Evolutionary conservation across 306 rosid species (phyloP).

Genomic region (Leucaena leucocephala): DNA sequence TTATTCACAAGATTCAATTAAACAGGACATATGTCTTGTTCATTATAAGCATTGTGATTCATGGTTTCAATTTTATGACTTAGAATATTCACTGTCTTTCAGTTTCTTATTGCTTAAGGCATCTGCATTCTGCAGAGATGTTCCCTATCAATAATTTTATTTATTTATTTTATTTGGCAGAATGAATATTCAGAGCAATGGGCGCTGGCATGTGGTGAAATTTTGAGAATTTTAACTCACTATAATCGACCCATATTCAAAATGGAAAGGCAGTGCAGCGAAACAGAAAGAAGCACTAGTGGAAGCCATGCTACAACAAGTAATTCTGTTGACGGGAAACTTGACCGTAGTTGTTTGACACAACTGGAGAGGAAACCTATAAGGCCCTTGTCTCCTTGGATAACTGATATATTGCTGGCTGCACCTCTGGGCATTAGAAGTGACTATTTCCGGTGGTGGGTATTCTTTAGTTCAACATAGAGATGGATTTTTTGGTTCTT

Average conservation of each 20-base stretch:
- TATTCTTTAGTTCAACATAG: constrained; percentile 12
- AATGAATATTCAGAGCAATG: constrained; percentile 95
- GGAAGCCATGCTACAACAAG: constrained; percentile 87
- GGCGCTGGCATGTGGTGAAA: constrained; percentile 98
- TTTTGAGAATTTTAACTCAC: constrained; percentile 92
- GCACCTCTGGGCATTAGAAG: constrained; percentile 95
- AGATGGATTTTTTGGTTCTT: not conserved
- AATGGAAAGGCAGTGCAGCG: constrained; percentile 60
- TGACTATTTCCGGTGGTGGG: constrained; percentile 98
- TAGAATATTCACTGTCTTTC: constrained; percentile 7
- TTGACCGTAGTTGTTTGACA: constrained; percentile 45
- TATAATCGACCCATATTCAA: constrained; percentile 95
- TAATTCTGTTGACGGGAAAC: constrained; percentile 45
- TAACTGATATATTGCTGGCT: constrained; percentile 85
- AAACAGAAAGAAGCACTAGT: constrained; percentile 83
- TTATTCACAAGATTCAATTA: constrained; percentile 22
- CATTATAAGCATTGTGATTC: not conserved
- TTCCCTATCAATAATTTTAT: constrained; percentile 11
- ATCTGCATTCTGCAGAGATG: not conserved
- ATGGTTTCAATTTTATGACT: constrained; percentile 15
- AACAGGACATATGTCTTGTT: constrained; percentile 9
- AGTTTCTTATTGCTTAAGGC: constrained; percentile 9
- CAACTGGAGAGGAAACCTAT: constrained; percentile 88
- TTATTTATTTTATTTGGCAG: constrained; percentile 49
- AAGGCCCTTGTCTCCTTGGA: constrained; percentile 97